A percentile compares a stretch with the other conserved stretches of the same genome.
These are phyloP conservation scores for Hypoxylon fragiforme DNA, from an alignment of 495 filamentous ascomycete species.

Conservation along the genomic window DNA sequence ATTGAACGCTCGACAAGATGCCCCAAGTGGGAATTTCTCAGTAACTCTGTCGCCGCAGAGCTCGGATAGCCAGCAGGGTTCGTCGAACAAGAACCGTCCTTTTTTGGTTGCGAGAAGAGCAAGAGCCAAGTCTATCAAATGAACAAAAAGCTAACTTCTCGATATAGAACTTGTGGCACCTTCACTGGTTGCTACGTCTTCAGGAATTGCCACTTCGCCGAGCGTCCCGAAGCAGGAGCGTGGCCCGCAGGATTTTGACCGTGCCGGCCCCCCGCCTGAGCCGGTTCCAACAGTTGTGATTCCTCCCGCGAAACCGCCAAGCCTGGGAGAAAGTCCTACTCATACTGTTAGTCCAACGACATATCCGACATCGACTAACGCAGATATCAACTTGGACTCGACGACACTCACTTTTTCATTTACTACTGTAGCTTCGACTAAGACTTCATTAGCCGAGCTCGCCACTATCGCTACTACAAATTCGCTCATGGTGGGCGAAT, in stretches of 20 bases:
- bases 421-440: conserved; percentile 12
- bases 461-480: conserved; percentile 28
- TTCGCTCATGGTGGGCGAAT: conserved; percentile 11
- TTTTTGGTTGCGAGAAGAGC: no score
- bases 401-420: conserved; percentile 17
- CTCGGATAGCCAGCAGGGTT: conserved; percentile 21
- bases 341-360: not conserved
- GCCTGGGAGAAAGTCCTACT: conserved; percentile 6
- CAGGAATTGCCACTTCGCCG: conserved; percentile 10
- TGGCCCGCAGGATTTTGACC: conserved; percentile 13
- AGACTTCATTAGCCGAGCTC: conserved; percentile 17
- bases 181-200: conserved; percentile 26
- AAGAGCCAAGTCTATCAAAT: conserved; percentile 1
- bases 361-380: conserved; percentile 6
- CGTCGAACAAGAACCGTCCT: conserved; percentile 12
- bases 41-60: conserved; percentile 13
- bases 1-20: conserved; percentile 20
- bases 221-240: conserved; percentile 22
- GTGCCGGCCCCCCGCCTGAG: conserved; percentile 13
- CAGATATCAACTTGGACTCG: conserved; percentile 3
- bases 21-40: conserved; percentile 33
- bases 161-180: conserved; percentile 19
- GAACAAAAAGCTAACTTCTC: conserved; percentile 11
- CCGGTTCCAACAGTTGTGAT: conserved; percentile 12
- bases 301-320: conserved; percentile 5